Base-by-base conservation (phyloP, 2,329 filamentous ascomycete species). In the Mycosphaerella sp. region DNA sequence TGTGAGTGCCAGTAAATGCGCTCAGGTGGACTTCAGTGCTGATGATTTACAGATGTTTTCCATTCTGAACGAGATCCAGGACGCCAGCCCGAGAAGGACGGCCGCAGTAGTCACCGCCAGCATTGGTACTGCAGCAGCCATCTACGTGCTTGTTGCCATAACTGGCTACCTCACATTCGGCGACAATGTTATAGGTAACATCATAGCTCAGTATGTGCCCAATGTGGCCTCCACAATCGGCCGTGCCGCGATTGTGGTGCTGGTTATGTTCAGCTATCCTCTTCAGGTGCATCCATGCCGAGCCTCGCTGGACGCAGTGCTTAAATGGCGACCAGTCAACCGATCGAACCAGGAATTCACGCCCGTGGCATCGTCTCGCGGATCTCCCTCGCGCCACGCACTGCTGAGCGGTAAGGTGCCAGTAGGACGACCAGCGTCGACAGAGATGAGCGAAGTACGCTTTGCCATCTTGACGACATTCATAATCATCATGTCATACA, bases 161-260 rank as follows among this genome's bases (percentile, higher is more conserved):
- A 96, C 93, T 0, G 93, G 93, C 13, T 98, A 98, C 66, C 77
- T 98, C 6, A 95, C 91, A 0, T 98, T 96, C 68, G 93, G 93
- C 56, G 87, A 94, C 71, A 84, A 82, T 56, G 85, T 98, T 39
- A 79, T 82, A 16, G 91, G 90, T 53, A 98, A 98, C 67, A 97
- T 98, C 64, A 85, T 98, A 36, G 84, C 85, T 47, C 94, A 95
- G 84, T 96, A 91, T 66, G 75, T 81, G 3, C 80, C 87, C 1
- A 88, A 86, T 1, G 78, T 88, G 39, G 84, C 86, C 13, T 91
- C 90, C 1, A 97, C 91, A 1, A 89, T 98, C 60, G 93, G 88
- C 48, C 91, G 94, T 59, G 88, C 89, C 2, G 93, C 93, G 41
- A 98, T 98, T 58, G 93, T 98, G 34, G 79, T 97, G 52, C 81